phyloP scores from a whole-genome alignment of 163 green algal species.

The Scenedesmus sp. region DNA sequence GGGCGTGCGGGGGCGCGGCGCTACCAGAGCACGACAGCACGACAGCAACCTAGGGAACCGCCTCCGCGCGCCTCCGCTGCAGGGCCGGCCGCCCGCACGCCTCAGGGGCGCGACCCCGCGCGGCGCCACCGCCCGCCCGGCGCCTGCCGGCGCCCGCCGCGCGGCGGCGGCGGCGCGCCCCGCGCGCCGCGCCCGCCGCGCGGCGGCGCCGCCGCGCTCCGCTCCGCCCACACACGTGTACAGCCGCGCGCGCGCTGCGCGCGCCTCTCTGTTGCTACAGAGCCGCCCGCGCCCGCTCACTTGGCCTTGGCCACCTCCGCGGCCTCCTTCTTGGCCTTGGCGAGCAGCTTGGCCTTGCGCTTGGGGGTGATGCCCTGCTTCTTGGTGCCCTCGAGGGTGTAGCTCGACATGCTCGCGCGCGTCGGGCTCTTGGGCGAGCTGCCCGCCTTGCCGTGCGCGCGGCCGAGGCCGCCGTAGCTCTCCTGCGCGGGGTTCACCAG shows the following conservation, averaged over 20 bases:
- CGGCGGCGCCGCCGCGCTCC: no score
- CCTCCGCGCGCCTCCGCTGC: background rate
- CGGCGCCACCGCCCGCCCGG: no score
- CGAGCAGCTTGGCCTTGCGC: conserved; percentile 57
- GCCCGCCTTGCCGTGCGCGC: conserved; percentile 22
- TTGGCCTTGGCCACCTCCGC: conserved; percentile 5
- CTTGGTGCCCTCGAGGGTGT: conserved; percentile 57
- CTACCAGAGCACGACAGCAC: no score
- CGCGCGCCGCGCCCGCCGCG: background rate
- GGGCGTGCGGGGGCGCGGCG: no score
- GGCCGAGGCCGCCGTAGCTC: conserved; percentile 43
- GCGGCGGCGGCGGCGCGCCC: background rate
- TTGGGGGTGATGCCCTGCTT: conserved; percentile 52
- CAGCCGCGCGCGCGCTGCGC: background rate
- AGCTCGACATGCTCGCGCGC: conserved; percentile 39
- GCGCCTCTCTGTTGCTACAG: background rate
- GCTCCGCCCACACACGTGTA: no score
- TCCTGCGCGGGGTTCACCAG: conserved; percentile 36
- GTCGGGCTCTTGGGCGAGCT: conserved; percentile 45
- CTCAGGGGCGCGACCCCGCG: no score
- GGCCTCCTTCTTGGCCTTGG: conserved; percentile 33
- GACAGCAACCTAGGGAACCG: background rate
- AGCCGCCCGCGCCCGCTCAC: background rate
- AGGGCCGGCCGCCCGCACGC: background rate
- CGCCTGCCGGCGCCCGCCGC: no score